Conservation (phyloP, 192 early-diverging fungal genomes). For the Physocladia obscura region DNA sequence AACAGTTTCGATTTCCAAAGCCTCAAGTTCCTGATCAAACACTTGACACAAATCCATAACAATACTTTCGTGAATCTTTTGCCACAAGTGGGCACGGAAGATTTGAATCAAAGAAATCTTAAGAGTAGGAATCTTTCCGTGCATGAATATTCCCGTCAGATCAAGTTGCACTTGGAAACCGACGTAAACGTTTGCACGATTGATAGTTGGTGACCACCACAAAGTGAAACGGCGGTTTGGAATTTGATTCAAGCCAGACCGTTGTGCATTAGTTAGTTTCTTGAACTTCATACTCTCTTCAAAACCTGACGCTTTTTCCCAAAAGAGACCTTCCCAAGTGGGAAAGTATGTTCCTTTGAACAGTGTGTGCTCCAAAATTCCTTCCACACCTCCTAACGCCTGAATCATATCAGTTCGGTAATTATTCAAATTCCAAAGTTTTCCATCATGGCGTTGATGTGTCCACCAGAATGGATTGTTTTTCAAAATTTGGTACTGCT, state of each 20-base stretch:
- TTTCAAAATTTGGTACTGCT: slow-evolving; percentile 94
- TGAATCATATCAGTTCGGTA: slow-evolving; percentile 99
- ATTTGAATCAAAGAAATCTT: slow-evolving; percentile 99
- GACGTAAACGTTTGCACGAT: slow-evolving; percentile 97
- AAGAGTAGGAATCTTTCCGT: slow-evolving; percentile 98
- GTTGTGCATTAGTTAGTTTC: slow-evolving; percentile 97
- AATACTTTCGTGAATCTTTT: slow-evolving; percentile 90
- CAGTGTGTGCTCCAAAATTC: slow-evolving; percentile 96
- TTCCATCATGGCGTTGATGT: slow-evolving; percentile 78
- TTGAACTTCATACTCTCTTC: slow-evolving; percentile 68
- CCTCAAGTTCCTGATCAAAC: slow-evolving; percentile 95
- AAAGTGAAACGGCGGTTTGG: slow-evolving; percentile 99
- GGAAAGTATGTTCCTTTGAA: slow-evolving; percentile 98
- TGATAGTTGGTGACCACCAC: slow-evolving; percentile 99
- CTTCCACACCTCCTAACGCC: slow-evolving; percentile 96
- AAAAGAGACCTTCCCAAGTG: slow-evolving; percentile 98
- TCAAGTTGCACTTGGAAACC: slow-evolving; percentile 99
- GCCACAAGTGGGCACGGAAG: slow-evolving; percentile 98
- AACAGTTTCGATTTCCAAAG: slow-evolving; percentile 95
- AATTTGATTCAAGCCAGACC: slow-evolving; percentile 98
- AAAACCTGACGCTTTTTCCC: slow-evolving; percentile 48
- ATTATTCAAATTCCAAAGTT: slow-evolving; percentile 92
- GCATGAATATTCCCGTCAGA: slow-evolving; percentile 99
- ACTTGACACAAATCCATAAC: slow-evolving; percentile 83
- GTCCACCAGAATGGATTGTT: slow-evolving; percentile 98